Base-by-base conservation (phyloP, 305 asterid genomes). In the Euphrasia arctica region DNA sequence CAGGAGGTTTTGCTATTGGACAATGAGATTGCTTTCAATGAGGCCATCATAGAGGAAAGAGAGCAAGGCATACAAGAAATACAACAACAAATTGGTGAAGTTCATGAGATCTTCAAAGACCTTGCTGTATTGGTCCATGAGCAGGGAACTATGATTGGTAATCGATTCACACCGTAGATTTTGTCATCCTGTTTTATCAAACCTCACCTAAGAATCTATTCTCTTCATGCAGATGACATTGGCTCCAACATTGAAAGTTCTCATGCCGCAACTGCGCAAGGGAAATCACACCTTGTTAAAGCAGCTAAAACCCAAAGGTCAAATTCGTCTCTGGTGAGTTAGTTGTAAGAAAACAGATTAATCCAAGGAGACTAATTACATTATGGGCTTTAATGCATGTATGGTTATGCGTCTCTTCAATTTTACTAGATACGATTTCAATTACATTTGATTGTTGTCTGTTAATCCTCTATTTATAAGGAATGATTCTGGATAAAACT, bases 11-110 rank as follows among this genome's bases (percentile, higher is more conserved):
- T 91, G 71, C 75, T 89, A 69, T 79, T 91, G 78, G 96, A 91
- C 81, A 91, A 87, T 76, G 96, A 91, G 73, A 89, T 91, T 71
- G 67, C 91, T 63, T 91, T 91, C 77, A 89, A 91, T 51, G 95
- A 82, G 69, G 96, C 96, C 62, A 85, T 89, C 63, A 85, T 89
- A 57, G 96, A 91, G 76, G 98, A 91, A 79, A 81, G 98, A 70
- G 96, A 89, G 11, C 98, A 80, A 41, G 98, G 98, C 10, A 89
- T 91, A 76, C 82, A 91, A 66, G 98, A 91, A 80, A 87, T 91
- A 65, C 95, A 89, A 57, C 94, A 89, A 54, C 96, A 89, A 75
- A 91, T 91, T 62, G 95, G 96, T 50, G 96, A 91, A 90, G 98
- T 91, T 58, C 87, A 83, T 70, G 96, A 89, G 76, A 91, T 91